A percentile compares a stretch with the other conserved stretches of the same genome.
These are phyloP conservation scores for Urostyla sp. DNA, from an alignment of 73 alveolate genomes.

Conservation along the genomic window DNA sequence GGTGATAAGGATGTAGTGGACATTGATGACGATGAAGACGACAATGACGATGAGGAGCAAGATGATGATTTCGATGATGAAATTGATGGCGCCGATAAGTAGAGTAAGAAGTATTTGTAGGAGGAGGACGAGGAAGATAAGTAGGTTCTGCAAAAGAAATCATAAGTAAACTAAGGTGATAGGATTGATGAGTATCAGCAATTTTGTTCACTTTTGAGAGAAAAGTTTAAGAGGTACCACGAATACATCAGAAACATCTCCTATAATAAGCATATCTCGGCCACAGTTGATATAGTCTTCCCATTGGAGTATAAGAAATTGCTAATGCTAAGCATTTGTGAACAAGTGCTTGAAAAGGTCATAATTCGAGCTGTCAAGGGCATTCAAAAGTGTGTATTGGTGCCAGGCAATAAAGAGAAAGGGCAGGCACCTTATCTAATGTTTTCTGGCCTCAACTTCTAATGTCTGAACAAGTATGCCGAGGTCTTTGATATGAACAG, in stretches of 20 bases:
- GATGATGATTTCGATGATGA: slow-evolving; percentile 71
- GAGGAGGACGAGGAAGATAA: slow-evolving; percentile 77
- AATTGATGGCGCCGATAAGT: slow-evolving; percentile 73
- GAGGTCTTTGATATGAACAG: slow-evolving; percentile 89
- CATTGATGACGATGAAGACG: slow-evolving; percentile 62
- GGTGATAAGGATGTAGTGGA: slow-evolving; percentile 31
- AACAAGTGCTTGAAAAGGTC: slow-evolving; percentile 51
- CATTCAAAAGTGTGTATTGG: slow-evolving; percentile 36
- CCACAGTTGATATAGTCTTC: slow-evolving; percentile 17
- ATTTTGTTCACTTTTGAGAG: slow-evolving; percentile 12
- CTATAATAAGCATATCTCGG: slow-evolving; percentile 3
- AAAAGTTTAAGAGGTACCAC: slow-evolving; percentile 24
- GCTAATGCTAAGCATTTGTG: slow-evolving; percentile 71
- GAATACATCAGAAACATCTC: slow-evolving; percentile 13
- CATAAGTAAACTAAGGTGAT: slow-evolving; percentile 57
- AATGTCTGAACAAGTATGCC: slow-evolving; percentile 82
- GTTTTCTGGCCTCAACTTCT: slow-evolving; percentile 90
- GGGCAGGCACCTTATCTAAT: slow-evolving; percentile 35
- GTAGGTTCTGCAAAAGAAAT: background rate
- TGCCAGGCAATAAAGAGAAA: slow-evolving; percentile 23
- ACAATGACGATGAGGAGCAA: slow-evolving; percentile 73
- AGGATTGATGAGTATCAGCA: slow-evolving; percentile 58
- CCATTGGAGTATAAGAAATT: slow-evolving; percentile 75
- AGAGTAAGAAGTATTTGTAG: slow-evolving; percentile 64
- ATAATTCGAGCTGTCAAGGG: slow-evolving; percentile 46